Conservation (phyloP, 2,329 filamentous ascomycete genomes). For the Chrysoporthe cubensis region DNA sequence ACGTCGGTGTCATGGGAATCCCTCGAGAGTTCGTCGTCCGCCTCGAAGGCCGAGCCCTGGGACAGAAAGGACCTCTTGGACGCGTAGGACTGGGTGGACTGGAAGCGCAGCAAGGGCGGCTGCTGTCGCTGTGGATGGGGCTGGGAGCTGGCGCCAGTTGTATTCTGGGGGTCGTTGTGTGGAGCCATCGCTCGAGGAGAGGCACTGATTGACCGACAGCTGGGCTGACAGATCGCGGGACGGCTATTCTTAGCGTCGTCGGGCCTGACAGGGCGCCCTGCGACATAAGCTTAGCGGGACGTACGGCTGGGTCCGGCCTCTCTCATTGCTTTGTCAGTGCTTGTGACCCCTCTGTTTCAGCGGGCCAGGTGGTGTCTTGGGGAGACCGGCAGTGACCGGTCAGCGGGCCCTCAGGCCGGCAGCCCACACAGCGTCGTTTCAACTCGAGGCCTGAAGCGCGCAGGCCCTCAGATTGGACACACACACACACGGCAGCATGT, state of each 20-base stretch:
- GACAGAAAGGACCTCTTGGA: slow-evolving; percentile 63
- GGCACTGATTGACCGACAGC: not conserved
- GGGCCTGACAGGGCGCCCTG: not conserved
- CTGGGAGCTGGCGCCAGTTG: slow-evolving; percentile 2
- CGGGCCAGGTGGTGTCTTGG: not conserved
- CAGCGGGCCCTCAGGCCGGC: slow-evolving; percentile 4
- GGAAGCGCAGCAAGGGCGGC: slow-evolving; percentile 45
- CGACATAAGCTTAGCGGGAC: slow-evolving; percentile 1
- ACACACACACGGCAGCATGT: not conserved
- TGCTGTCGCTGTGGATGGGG: not conserved
- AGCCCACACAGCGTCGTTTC: slow-evolving; percentile 8
- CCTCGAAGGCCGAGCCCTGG: slow-evolving; percentile 67
- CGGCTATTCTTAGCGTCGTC: slow-evolving; percentile 5
- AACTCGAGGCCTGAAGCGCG: slow-evolving; percentile 2
- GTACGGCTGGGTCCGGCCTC: not conserved
- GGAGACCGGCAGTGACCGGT: slow-evolving; percentile 8
- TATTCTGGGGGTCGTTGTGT: slow-evolving; percentile 1
- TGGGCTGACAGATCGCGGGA: slow-evolving; percentile 6
- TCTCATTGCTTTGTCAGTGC: not conserved
- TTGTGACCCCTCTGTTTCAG: not conserved
- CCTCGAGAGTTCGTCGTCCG: slow-evolving; percentile 67
- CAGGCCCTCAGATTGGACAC: not conserved
- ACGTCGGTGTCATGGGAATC: slow-evolving; percentile 20
- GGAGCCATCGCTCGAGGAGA: slow-evolving; percentile 8
- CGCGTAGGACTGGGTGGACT: slow-evolving; percentile 53